Evolutionary conservation across 257 asterid species (phyloP).

Genomic region (Petrea volubilis): DNA sequence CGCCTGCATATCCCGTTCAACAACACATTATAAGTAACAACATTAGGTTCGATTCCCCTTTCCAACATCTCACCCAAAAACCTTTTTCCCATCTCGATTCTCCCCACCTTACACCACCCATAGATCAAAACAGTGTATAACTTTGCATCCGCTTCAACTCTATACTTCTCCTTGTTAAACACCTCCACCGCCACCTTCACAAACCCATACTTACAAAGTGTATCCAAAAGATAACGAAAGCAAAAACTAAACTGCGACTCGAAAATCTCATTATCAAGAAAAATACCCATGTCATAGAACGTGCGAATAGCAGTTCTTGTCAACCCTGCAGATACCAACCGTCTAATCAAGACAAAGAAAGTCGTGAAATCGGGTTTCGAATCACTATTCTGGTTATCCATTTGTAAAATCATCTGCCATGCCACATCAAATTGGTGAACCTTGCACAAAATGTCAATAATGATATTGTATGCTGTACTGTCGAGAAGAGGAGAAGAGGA

Average conservation of each 20-base stretch:
- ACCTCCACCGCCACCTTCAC: conserved; percentile 80
- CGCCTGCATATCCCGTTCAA: conserved; percentile 86
- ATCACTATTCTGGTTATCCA: conserved; percentile 44
- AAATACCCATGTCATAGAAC: conserved; percentile 66
- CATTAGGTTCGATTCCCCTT: conserved; percentile 72
- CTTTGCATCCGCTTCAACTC: conserved; percentile 51
- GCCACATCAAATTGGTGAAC: conserved; percentile 87
- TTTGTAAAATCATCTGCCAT: conserved; percentile 73
- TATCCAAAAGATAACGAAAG: conserved; percentile 70
- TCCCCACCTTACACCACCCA: conserved; percentile 89
- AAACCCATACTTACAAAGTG: conserved; percentile 86
- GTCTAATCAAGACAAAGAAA: conserved; percentile 64
- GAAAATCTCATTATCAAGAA: conserved; percentile 41
- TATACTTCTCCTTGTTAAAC: conserved; percentile 73
- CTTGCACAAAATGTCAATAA: conserved; percentile 65
- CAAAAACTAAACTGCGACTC: conserved; percentile 37
- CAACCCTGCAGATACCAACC: conserved; percentile 67
- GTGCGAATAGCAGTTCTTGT: conserved; percentile 76
- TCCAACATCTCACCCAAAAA: conserved; percentile 71
- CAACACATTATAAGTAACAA: conserved; percentile 74
- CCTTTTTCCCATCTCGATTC: conserved; percentile 60
- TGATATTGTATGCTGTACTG: conserved; percentile 61
- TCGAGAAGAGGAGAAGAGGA: conserved; percentile 37
- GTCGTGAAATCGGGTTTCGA: conserved; percentile 74
- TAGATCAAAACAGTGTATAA: conserved; percentile 73